These are phyloP conservation scores for Linum lewisii DNA, from an alignment of 345 rosid genomes.

Conservation along the genomic window DNA sequence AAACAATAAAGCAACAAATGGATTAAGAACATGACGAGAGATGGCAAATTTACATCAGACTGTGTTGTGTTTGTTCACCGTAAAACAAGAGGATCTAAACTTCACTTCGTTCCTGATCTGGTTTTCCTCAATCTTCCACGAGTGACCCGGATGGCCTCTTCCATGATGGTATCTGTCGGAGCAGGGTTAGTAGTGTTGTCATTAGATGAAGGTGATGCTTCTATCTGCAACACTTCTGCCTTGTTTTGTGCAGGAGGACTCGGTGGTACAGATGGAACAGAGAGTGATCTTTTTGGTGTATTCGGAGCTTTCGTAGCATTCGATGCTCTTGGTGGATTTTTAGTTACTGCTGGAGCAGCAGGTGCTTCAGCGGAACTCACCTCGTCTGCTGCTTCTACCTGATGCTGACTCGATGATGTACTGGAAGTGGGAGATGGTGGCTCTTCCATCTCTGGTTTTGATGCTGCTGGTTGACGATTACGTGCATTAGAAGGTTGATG, in stretches of 20 bases:
- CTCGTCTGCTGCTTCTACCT: slow-evolving; percentile 26
- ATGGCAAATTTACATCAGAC: slow-evolving; percentile 34
- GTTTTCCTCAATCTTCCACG: slow-evolving; percentile 43
- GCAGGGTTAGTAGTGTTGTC: slow-evolving; percentile 34
- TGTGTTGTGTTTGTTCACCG: not conserved
- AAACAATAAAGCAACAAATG: slow-evolving; percentile 40
- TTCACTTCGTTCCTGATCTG: slow-evolving; percentile 24
- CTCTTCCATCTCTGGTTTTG: slow-evolving; percentile 40
- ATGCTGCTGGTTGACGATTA: slow-evolving; percentile 26
- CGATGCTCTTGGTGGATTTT: slow-evolving; percentile 8
- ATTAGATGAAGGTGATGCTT: slow-evolving; percentile 29
- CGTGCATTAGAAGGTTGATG: slow-evolving; percentile 13
- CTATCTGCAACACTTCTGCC: slow-evolving; percentile 37
- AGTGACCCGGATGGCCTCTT: slow-evolving; percentile 31
- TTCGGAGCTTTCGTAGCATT: slow-evolving; percentile 12
- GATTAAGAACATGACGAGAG: slow-evolving; percentile 16
- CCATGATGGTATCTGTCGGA: slow-evolving; percentile 43
- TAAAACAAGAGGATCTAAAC: not conserved
- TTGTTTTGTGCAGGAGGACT: slow-evolving; percentile 27
- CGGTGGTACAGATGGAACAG: slow-evolving; percentile 28
- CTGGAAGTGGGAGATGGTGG: slow-evolving; percentile 57
- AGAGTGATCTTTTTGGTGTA: not conserved
- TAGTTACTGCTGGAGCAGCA: slow-evolving; percentile 12
- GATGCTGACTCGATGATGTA: slow-evolving; percentile 60
- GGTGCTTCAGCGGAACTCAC: slow-evolving; percentile 30